Evolutionary conservation across 805 yeast species (phyloP).

Genomic region (Priceomyces castillae): DNA sequence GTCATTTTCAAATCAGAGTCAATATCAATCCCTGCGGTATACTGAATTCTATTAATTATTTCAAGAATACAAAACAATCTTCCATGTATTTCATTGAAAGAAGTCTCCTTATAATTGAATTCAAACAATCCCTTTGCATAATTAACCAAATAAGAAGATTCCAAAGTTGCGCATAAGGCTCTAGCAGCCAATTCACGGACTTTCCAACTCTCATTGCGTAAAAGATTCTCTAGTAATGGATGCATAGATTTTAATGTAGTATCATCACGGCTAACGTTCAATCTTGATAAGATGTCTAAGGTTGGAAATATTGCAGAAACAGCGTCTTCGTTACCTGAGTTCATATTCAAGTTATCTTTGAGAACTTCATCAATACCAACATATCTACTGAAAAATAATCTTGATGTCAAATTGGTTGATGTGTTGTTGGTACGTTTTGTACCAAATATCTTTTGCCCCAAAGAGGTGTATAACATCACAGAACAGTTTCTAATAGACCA

Average conservation of each 20-base stretch:
- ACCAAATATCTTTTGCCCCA: constrained; percentile 80
- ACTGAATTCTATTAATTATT: constrained; percentile 11
- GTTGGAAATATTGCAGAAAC: constrained; percentile 73
- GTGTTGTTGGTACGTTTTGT: constrained; percentile 39
- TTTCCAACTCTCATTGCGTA: constrained; percentile 68
- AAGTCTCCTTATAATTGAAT: constrained; percentile 17
- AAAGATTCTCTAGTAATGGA: constrained; percentile 44
- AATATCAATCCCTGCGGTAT: neutral
- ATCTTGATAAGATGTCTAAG: constrained; percentile 63
- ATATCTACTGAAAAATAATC: constrained; percentile 69
- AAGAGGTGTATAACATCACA: constrained; percentile 84
- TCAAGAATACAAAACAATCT: constrained; percentile 41
- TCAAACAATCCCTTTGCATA: constrained; percentile 24
- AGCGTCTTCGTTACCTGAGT: constrained; percentile 26
- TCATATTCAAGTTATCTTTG: constrained; percentile 35
- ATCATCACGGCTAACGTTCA: constrained; percentile 57
- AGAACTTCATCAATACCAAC: constrained; percentile 51
- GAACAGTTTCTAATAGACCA: constrained; percentile 95
- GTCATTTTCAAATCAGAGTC: neutral
- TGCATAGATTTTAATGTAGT: constrained; percentile 51
- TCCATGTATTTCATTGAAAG: constrained; percentile 49
- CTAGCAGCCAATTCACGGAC: constrained; percentile 84
- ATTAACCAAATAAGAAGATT: constrained; percentile 7
- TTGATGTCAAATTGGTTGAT: constrained; percentile 46
- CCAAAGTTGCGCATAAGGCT: constrained; percentile 53